Evolutionary conservation across 805 yeast genomes (phyloP).

Genomic region (Zygosaccharomyces rouxii): DNA sequence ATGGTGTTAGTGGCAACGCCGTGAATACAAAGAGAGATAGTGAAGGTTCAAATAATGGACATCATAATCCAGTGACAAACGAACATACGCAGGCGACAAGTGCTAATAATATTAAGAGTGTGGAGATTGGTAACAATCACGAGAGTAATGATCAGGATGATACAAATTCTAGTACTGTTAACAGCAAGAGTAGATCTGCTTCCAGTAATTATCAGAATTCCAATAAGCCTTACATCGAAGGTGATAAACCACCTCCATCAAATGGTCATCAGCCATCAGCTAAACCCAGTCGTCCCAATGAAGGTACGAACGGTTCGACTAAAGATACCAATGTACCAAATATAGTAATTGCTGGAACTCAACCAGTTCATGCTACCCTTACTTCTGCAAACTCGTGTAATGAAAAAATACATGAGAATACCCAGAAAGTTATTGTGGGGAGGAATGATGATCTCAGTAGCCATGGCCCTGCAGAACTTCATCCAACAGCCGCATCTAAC

Average conservation of each 20-base stretch:
- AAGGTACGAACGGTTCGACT: background rate
- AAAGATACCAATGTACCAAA: background rate
- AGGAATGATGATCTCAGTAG: slow-evolving; percentile 10
- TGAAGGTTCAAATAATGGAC: background rate
- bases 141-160: slow-evolving; percentile 10
- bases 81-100: background rate
- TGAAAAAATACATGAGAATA: slow-evolving; percentile 30
- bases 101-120: slow-evolving; percentile 4
- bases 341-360: slow-evolving; percentile 9
- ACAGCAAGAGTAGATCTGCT: background rate
- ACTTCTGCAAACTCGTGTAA: slow-evolving; percentile 26
- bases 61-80: background rate
- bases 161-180: background rate
- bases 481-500: background rate
- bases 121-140: slow-evolving; percentile 5
- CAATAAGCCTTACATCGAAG: background rate
- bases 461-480: slow-evolving; percentile 1
- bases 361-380: slow-evolving; percentile 24
- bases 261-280: background rate
- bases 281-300: background rate
- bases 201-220: background rate
- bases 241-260: background rate
- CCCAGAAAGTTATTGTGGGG: slow-evolving; percentile 30
- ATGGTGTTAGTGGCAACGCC: background rate
- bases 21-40: background rate